Conservation (phyloP, 805 yeast species). For the Lipomyces orientalis region DNA sequence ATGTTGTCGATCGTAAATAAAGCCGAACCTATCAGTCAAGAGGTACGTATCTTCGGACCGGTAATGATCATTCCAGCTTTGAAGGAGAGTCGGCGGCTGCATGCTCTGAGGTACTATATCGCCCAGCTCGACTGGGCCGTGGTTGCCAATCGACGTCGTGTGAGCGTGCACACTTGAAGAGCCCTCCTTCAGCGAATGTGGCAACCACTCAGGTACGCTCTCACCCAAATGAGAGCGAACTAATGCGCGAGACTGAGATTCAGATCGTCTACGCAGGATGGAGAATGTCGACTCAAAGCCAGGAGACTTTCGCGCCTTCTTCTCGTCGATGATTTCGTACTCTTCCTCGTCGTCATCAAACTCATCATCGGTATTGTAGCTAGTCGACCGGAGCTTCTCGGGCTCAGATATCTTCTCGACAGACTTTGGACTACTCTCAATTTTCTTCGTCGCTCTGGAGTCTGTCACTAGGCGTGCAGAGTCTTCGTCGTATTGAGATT, state of each 20-base stretch:
- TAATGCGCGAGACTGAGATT: slow-evolving; percentile 17
- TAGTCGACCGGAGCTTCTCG: slow-evolving; percentile 14
- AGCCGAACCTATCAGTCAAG: slow-evolving; percentile 58
- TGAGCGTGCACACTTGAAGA: neutral
- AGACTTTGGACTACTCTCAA: slow-evolving; percentile 6
- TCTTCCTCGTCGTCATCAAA: slow-evolving; percentile 4
- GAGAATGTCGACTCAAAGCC: slow-evolving; percentile 20
- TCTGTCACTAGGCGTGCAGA: neutral
- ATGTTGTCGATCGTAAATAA: slow-evolving; percentile 47
- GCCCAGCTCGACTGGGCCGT: slow-evolving; percentile 55
- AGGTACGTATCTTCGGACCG: slow-evolving; percentile 38
- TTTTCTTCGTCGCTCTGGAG: neutral
- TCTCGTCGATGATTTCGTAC: slow-evolving; percentile 15
- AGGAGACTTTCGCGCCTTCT: slow-evolving; percentile 1
- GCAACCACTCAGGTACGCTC: slow-evolving; percentile 31
- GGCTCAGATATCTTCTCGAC: slow-evolving; percentile 18
- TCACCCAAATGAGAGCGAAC: slow-evolving; percentile 16
- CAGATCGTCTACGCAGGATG: slow-evolving; percentile 17
- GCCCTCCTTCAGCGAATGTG: slow-evolving; percentile 18
- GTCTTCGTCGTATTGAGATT: slow-evolving; percentile 11
- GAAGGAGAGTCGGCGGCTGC: slow-evolving; percentile 47
- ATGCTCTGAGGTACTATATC: slow-evolving; percentile 42
- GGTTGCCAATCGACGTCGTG: neutral
- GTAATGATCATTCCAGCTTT: slow-evolving; percentile 39
- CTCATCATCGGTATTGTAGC: slow-evolving; percentile 14